Percentiles rank a stretch among this genome's conserved stretches.
Evolutionary conservation across 2,329 filamentous ascomycete species (phyloP).

Genomic region (Ophiobolus disseminans): DNA sequence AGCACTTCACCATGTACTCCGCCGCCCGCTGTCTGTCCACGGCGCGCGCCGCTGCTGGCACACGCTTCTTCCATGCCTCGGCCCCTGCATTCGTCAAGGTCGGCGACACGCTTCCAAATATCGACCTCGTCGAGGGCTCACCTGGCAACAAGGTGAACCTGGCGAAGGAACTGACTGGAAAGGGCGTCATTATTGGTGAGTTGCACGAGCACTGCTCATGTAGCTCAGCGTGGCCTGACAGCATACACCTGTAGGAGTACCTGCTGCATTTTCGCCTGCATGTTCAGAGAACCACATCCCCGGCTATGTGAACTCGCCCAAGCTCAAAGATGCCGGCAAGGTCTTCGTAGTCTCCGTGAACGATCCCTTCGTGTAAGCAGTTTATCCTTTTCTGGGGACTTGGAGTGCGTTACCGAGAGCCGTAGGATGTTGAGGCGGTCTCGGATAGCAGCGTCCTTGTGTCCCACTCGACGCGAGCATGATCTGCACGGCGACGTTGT

Average conservation of each 20-base stretch:
- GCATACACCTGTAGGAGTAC: conserved; percentile 35
- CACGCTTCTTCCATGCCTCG: conserved; percentile 68
- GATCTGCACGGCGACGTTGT: no score
- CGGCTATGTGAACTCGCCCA: conserved; percentile 81
- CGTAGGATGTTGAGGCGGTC: conserved; percentile 15
- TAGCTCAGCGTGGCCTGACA: background rate
- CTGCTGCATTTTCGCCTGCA: conserved; percentile 60
- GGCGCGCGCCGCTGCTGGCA: conserved; percentile 25
- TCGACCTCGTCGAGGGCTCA: conserved; percentile 82
- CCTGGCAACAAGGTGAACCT: conserved; percentile 92
- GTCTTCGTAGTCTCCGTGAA: conserved; percentile 94
- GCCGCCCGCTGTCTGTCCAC: conserved; percentile 40
- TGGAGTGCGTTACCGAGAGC: background rate
- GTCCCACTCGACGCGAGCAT: conserved; percentile 18
- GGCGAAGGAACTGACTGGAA: conserved; percentile 74
- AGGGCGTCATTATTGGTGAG: conserved; percentile 75
- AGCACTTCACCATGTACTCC: conserved; percentile 27
- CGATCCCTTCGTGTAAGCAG: conserved; percentile 87
- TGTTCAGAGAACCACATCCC: conserved; percentile 79
- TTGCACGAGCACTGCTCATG: conserved; percentile 2
- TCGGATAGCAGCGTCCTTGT: conserved; percentile 14
- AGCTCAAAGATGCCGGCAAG: conserved; percentile 78
- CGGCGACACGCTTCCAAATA: conserved; percentile 79
- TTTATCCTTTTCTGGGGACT: background rate
- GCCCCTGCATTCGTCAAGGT: conserved; percentile 70